Base-by-base conservation (phyloP, 148 eudicot genomes). In the Tetragonia tetragonoides region DNA sequence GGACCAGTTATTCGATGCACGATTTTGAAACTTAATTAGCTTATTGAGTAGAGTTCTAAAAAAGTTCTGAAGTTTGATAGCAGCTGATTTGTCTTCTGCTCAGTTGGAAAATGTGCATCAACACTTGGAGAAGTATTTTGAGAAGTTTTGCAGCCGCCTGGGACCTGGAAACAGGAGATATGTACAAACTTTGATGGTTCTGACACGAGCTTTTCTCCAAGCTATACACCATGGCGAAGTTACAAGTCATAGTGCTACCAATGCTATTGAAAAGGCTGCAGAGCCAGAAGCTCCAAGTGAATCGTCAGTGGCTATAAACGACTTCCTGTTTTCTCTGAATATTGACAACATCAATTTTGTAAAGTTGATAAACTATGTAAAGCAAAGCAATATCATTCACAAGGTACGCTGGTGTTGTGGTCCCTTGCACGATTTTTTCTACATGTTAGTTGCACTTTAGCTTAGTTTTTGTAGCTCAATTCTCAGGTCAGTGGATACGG, bases 111-210 rank as follows among this genome's bases (percentile, higher is more conserved):
- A 73, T 72, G 79, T 95, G 69, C 90, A 90, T 81, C 84, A 74
- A 66, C 87, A 90, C 69, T 85, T 95, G 83, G 87, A 88, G 81
- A 88, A 73, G 75, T 95, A 95, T 82, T 87, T 91, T 37, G 87
- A 79, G 65, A 80, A 90, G 56, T 93, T 95, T 75, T 78, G 84
- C 70, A 93, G 86, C 85, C 86, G 92, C 68, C 87, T 95, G 84
- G 99, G 99, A 80, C 84, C 97, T 68, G 95, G 97, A 37, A 95
- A 95, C 81, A 84, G 99, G 68, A 92, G 97, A 84, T 91, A 95
- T 76, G 90, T 95, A 53, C 99, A 95, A 86, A 93, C 88, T 10
- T 72, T 92, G 69, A 82, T 89, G 89, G 83, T 91, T 78, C 87
- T 95, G 68, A 88, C 91, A 70, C 84, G 83, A 78, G 96, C 94